Conservation (phyloP, 441 rosid genomes). For the Arabidopsis hybrid region DNA sequence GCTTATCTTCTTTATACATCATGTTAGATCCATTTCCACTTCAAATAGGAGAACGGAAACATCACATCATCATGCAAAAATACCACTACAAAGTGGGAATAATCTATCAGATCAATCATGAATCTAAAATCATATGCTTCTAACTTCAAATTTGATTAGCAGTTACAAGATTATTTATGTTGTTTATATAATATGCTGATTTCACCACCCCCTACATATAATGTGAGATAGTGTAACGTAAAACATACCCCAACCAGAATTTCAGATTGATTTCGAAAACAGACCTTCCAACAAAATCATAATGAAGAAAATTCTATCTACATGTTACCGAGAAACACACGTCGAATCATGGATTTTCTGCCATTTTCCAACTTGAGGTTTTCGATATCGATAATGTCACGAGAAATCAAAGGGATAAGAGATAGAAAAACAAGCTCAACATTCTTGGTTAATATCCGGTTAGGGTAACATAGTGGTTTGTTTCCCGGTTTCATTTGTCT, state of each 20-base stretch:
- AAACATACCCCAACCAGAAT: not conserved
- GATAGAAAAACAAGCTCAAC: not conserved
- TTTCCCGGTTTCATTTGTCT: not conserved
- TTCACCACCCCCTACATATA: too few relatives aligned
- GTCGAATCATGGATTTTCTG: not conserved
- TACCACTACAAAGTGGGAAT: not conserved
- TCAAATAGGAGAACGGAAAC: not conserved
- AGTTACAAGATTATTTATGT: not conserved
- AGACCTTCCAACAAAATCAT: not conserved
- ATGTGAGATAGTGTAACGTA: not conserved
- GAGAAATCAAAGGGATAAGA: not conserved
- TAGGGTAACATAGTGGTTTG: not conserved
- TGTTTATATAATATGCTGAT: not conserved
- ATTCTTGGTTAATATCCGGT: not conserved
- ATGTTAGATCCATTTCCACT: not conserved
- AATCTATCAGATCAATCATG: not conserved
- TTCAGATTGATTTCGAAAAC: not conserved
- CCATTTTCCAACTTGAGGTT: not conserved
- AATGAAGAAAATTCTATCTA: not conserved
- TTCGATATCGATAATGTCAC: not conserved
- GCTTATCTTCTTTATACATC: not conserved
- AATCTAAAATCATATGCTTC: not conserved
- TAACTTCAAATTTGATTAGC: not conserved
- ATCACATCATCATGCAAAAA: not conserved
- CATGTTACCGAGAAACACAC: not conserved